Percentiles rank a stretch among this genome's conserved stretches.
These are phyloP conservation scores for Gnetum montanum DNA, from an alignment of 75 land plant species.

Conservation along the genomic window DNA sequence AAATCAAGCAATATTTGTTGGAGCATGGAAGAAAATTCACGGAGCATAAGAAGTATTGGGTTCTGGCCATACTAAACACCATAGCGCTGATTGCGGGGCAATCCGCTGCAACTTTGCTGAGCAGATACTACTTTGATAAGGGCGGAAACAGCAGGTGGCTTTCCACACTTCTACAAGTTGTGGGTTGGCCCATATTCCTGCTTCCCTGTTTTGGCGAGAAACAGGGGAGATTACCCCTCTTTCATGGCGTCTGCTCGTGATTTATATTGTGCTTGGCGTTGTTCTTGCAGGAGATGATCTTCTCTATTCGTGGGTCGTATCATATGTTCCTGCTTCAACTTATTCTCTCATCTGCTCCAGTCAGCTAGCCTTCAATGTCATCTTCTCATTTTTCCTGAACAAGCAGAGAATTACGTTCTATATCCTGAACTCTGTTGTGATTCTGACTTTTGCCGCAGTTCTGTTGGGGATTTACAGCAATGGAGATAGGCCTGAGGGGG, in stretches of 20 bases:
- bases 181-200: slow-evolving; percentile 57
- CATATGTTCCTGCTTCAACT: slow-evolving; percentile 55
- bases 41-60: slow-evolving; percentile 18
- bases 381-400: slow-evolving; percentile 42
- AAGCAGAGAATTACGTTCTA: slow-evolving; percentile 36
- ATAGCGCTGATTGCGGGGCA: slow-evolving; percentile 32
- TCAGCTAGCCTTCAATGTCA: slow-evolving; percentile 53
- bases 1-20: too few relatives aligned
- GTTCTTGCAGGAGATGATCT: slow-evolving; percentile 48
- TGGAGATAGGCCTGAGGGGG: slow-evolving; percentile 12
- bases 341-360: slow-evolving; percentile 45
- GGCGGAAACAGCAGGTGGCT: slow-evolving; percentile 56
- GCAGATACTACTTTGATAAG: slow-evolving; percentile 54
- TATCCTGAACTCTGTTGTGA: slow-evolving; percentile 38
- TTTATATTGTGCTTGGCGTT: slow-evolving; percentile 32
- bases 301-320: slow-evolving; percentile 47
- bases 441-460: slow-evolving; percentile 39
- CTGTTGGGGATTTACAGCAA: slow-evolving; percentile 28
- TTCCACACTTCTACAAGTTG: slow-evolving; percentile 36
- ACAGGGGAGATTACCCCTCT: slow-evolving; percentile 3
- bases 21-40: too few relatives aligned
- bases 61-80: slow-evolving; percentile 26
- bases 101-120: slow-evolving; percentile 31
- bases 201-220: slow-evolving; percentile 15
- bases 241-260: slow-evolving; percentile 4